Conservation (phyloP, 2,329 filamentous ascomycete genomes). For the Bisporella sp. region DNA sequence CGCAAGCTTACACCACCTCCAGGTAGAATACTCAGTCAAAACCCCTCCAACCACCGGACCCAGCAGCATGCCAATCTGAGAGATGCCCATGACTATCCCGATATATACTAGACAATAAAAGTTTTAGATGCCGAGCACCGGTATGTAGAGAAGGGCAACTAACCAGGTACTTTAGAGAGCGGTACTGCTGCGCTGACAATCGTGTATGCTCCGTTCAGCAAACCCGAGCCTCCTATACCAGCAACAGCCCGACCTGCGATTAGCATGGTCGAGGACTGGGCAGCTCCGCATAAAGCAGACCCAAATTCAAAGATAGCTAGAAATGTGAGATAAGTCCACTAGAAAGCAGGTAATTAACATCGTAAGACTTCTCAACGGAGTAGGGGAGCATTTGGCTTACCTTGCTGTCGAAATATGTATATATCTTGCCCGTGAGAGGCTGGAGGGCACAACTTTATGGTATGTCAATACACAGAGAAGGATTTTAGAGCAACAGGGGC, state of each 20-base stretch:
- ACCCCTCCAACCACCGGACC: conserved; percentile 25
- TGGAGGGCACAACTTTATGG: not conserved
- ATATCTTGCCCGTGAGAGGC: conserved; percentile 8
- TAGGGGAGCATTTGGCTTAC: conserved; percentile 5
- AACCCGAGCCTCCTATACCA: conserved; percentile 42
- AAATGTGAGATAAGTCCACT: conserved; percentile 5
- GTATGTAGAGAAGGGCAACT: conserved; percentile 12
- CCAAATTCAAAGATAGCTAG: conserved; percentile 48
- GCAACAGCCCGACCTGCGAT: conserved; percentile 48
- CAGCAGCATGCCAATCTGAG: not conserved
- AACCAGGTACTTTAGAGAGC: conserved; percentile 29
- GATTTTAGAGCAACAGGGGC: not conserved
- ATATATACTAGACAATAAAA: conserved; percentile 1
- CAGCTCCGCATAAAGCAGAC: conserved; percentile 43
- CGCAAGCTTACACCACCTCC: conserved; percentile 29
- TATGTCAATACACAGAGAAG: not conserved
- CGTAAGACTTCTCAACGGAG: not conserved
- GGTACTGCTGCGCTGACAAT: conserved; percentile 24
- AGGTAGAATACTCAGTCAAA: conserved; percentile 27
- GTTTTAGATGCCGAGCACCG: conserved; percentile 1
- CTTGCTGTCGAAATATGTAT: conserved; percentile 25
- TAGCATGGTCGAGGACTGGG: conserved; percentile 42
- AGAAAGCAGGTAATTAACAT: not conserved
- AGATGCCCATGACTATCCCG: conserved; percentile 6
- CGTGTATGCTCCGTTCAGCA: conserved; percentile 44